Conservation (phyloP, 805 yeast genomes). For the Saccharomycopsis oosterbeekiorum region DNA sequence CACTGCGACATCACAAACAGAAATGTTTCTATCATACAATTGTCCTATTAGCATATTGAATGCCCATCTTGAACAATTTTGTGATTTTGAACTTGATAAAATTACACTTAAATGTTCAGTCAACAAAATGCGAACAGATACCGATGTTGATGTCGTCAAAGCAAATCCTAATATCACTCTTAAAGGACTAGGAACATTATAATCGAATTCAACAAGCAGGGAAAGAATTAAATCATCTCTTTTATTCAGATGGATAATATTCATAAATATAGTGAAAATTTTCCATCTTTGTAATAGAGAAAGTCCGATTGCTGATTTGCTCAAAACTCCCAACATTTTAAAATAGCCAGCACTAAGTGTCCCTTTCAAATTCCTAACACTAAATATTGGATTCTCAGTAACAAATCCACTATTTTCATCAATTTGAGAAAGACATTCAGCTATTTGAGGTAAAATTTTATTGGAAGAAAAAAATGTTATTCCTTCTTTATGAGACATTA, state of each 20-base stretch:
- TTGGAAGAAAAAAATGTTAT: conserved; percentile 54
- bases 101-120: conserved; percentile 42
- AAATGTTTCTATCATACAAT: conserved; percentile 54
- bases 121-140: conserved; percentile 43
- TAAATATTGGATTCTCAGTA: conserved; percentile 66
- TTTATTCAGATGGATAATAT: conserved; percentile 47
- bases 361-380: conserved; percentile 44
- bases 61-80: conserved; percentile 31
- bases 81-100: conserved; percentile 21
- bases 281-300: conserved; percentile 72
- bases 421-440: conserved; percentile 79
- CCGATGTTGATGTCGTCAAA: conserved; percentile 40
- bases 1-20: conserved; percentile 49
- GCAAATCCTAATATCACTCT: conserved; percentile 58
- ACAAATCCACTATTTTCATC: conserved; percentile 71
- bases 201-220: conserved; percentile 54
- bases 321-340: conserved; percentile 63
- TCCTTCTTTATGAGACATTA: conserved; percentile 58
- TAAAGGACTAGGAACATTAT: conserved; percentile 51
- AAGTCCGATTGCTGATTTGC: conserved; percentile 52
- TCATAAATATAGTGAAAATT: conserved; percentile 69
- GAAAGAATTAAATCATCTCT: conserved; percentile 48
- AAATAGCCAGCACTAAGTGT: conserved; percentile 74
- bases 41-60: conserved; percentile 51
- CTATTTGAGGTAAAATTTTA: conserved; percentile 77